phyloP scores from a whole-genome alignment of 106 monocot species.

The Platanthera zijinensis region DNA sequence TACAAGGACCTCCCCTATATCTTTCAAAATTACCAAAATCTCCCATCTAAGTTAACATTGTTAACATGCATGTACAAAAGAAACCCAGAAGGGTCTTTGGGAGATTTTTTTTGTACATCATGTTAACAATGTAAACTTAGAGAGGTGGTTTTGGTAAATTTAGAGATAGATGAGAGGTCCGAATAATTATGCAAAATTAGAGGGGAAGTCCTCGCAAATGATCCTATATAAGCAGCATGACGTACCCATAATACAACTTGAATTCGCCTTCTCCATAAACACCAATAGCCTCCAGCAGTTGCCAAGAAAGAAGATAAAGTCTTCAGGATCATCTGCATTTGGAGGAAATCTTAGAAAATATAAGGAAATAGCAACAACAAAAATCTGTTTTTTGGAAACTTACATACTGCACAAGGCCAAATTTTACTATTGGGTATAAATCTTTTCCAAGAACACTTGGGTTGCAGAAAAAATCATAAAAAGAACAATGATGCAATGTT shows the following conservation, averaged over 20 bases:
- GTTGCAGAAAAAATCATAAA: constrained; percentile 47
- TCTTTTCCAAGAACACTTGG: constrained; percentile 51
- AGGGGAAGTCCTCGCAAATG: no score
- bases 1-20: no score
- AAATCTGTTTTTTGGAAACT: constrained; percentile 7
- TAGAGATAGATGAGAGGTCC: no score
- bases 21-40: no score
- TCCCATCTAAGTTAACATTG: no score
- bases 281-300: constrained; percentile 61
- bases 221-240: background rate
- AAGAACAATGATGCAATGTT: constrained; percentile 9
- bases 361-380: background rate
- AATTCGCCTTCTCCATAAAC: constrained; percentile 87
- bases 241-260: constrained; percentile 87
- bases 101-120: no score
- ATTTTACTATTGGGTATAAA: constrained; percentile 56
- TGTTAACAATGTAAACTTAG: no score
- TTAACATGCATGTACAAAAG: background rate
- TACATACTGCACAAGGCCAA: constrained; percentile 82
- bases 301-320: constrained; percentile 69
- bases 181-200: no score
- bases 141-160: no score
- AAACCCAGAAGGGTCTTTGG: background rate
- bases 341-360: constrained; percentile 2
- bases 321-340: constrained; percentile 75